Evolutionary conservation across 805 yeast species (phyloP).

Genomic region (Saturnispora mendoncae): DNA sequence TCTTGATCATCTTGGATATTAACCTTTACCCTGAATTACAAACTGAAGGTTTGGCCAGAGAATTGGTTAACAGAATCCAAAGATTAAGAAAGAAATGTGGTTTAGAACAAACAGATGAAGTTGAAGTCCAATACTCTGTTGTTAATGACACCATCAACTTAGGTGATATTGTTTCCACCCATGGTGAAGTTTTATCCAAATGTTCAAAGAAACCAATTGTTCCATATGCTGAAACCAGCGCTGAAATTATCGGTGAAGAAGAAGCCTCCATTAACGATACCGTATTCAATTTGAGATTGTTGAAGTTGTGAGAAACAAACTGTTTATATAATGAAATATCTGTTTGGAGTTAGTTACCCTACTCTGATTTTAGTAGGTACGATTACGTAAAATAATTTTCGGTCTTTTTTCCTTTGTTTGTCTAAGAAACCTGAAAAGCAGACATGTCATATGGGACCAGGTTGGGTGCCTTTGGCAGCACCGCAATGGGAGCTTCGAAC

Average conservation of each 20-base stretch:
- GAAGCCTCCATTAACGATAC: constrained; percentile 80
- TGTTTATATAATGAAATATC: no score
- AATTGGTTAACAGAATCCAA: constrained; percentile 93
- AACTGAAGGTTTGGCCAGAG: constrained; percentile 94
- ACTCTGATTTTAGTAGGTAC: no score
- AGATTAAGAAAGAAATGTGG: constrained; percentile 95
- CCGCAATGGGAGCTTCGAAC: no score
- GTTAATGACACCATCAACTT: constrained; percentile 62
- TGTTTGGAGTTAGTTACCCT: no score
- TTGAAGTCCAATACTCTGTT: constrained; percentile 71
- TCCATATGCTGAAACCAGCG: constrained; percentile 34
- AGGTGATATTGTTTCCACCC: constrained; percentile 50
- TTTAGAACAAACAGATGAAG: constrained; percentile 90
- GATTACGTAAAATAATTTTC: background rate
- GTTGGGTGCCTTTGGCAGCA: constrained; percentile 22
- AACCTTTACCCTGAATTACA: constrained; percentile 79
- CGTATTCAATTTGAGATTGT: constrained; percentile 64
- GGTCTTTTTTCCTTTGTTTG: background rate
- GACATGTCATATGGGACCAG: constrained; percentile 26
- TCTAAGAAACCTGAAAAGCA: background rate
- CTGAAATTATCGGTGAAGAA: constrained; percentile 68
- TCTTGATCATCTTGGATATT: constrained; percentile 81
- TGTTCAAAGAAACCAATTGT: constrained; percentile 61
- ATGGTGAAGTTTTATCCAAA: constrained; percentile 64
- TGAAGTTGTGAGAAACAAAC: constrained; percentile 36